A percentile compares a stretch with the other conserved stretches of the same genome.
These are phyloP conservation scores for Microthyrium microscopicum DNA, from an alignment of 2,329 filamentous ascomycete genomes.

Conservation along the genomic window DNA sequence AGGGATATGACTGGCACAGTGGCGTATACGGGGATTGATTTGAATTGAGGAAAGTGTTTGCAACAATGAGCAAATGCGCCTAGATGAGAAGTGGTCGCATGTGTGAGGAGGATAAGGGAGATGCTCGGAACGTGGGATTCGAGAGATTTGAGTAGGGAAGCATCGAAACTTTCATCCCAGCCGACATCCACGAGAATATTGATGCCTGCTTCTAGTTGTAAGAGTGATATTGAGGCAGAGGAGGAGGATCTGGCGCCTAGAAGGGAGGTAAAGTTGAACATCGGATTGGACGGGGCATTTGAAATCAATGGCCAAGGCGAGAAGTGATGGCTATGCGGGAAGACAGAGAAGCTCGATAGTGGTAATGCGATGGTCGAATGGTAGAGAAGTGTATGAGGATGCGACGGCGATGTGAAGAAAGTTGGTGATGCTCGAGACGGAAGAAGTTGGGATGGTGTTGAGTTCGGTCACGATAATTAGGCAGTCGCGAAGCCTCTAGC, in stretches of 20 bases:
- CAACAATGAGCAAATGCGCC: conserved; percentile 93
- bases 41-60: conserved; percentile 87
- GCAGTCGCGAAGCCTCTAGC: too few species aligned
- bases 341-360: too few species aligned
- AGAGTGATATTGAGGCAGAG: conserved; percentile 77
- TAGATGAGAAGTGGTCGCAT: conserved; percentile 80
- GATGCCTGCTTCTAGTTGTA: conserved; percentile 92
- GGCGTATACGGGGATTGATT: conserved; percentile 83
- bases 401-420: too few species aligned
- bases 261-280: conserved; percentile 93
- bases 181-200: conserved; percentile 90
- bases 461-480: too few species aligned
- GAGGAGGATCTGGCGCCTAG: conserved; percentile 82
- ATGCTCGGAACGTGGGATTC: conserved; percentile 90
- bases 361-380: too few species aligned
- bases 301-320: background rate
- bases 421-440: too few species aligned
- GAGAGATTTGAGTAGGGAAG: conserved; percentile 64
- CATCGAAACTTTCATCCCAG: conserved; percentile 87
- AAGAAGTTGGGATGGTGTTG: too few species aligned
- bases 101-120: conserved; percentile 84
- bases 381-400: too few species aligned
- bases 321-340: too few species aligned
- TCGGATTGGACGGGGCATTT: conserved; percentile 28
- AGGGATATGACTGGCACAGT: conserved; percentile 87